Evolutionary conservation across 345 rosid species (phyloP).

Genomic region (Citrus australasica): DNA sequence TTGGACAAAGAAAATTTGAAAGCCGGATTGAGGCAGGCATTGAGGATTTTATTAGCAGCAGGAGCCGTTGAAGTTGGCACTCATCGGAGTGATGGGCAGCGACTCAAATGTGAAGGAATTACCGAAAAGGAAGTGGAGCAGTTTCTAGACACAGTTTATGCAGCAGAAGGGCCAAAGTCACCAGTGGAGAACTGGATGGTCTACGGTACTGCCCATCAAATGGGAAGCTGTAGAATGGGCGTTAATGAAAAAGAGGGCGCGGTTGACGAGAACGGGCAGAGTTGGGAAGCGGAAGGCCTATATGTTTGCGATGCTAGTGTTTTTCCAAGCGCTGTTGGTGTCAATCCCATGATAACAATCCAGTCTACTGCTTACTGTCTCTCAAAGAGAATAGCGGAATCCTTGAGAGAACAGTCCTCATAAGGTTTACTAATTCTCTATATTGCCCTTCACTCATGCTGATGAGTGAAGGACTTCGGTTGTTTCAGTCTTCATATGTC

Average conservation of each 20-base stretch:
- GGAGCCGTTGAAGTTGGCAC: slow-evolving; percentile 73
- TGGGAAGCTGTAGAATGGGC: slow-evolving; percentile 72
- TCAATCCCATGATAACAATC: slow-evolving; percentile 74
- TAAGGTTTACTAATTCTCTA: neutral
- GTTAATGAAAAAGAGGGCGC: slow-evolving; percentile 43
- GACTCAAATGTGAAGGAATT: slow-evolving; percentile 37
- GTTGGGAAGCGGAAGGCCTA: slow-evolving; percentile 61
- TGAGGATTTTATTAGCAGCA: slow-evolving; percentile 57
- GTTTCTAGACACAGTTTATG: slow-evolving; percentile 41
- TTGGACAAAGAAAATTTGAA: slow-evolving; percentile 41
- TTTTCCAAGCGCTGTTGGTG: slow-evolving; percentile 60
- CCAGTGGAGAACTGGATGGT: slow-evolving; percentile 36
- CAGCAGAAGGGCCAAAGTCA: slow-evolving; percentile 30
- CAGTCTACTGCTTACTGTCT: slow-evolving; percentile 66
- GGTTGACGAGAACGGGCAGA: slow-evolving; percentile 48
- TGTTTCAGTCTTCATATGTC: neutral
- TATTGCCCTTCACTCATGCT: neutral
- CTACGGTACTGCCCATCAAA: slow-evolving; percentile 54
- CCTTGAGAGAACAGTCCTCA: slow-evolving; percentile 20
- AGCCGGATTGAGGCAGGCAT: slow-evolving; percentile 45
- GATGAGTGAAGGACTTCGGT: too few relatives aligned
- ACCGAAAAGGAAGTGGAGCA: slow-evolving; percentile 34
- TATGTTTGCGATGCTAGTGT: slow-evolving; percentile 60
- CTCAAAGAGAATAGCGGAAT: slow-evolving; percentile 43
- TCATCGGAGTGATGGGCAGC: slow-evolving; percentile 55